A percentile compares a stretch with the other conserved stretches of the same genome.
Evolutionary conservation across 306 rosid species (phyloP).

Genomic region (Coriaria nepalensis): DNA sequence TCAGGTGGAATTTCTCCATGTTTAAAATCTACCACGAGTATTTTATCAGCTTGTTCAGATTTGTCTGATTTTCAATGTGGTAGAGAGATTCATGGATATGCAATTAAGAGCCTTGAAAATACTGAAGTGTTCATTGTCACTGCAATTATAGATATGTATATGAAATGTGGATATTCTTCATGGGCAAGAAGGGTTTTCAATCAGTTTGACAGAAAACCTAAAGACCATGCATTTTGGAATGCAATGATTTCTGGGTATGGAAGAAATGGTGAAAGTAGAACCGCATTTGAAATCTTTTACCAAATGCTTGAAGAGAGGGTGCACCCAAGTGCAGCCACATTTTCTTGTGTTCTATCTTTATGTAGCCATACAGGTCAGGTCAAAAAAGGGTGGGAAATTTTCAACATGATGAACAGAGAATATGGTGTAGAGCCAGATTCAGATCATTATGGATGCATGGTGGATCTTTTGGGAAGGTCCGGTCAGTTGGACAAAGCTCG

Average conservation of each 20-base stretch:
- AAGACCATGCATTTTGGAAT: constrained; percentile 69
- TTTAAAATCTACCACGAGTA: constrained; percentile 44
- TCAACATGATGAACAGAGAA: constrained; percentile 40
- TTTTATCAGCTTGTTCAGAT: constrained; percentile 48
- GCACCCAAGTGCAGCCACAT: constrained; percentile 51
- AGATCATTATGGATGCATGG: constrained; percentile 46
- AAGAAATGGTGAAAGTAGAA: constrained; percentile 47
- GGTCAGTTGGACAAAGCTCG: constrained; percentile 45
- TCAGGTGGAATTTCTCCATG: constrained; percentile 28
- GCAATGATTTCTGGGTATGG: constrained; percentile 61
- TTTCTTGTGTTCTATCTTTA: constrained; percentile 45
- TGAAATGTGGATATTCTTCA: constrained; percentile 52
- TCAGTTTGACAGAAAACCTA: constrained; percentile 37
- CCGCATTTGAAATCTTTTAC: constrained; percentile 38
- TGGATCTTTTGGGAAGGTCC: constrained; percentile 60
- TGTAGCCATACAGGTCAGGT: constrained; percentile 65
- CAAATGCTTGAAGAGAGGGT: constrained; percentile 35
- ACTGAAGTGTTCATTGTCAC: constrained; percentile 47
- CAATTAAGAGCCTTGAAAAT: constrained; percentile 24
- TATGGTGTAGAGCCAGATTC: constrained; percentile 43
- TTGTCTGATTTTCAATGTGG: constrained; percentile 36
- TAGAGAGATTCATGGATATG: constrained; percentile 46
- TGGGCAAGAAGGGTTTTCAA: constrained; percentile 37
- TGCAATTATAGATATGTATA: constrained; percentile 50
- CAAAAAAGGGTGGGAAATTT: constrained; percentile 41